These are phyloP conservation scores for Cucurbita argyrosperma DNA, from an alignment of 306 rosid genomes.

Conservation along the genomic window DNA sequence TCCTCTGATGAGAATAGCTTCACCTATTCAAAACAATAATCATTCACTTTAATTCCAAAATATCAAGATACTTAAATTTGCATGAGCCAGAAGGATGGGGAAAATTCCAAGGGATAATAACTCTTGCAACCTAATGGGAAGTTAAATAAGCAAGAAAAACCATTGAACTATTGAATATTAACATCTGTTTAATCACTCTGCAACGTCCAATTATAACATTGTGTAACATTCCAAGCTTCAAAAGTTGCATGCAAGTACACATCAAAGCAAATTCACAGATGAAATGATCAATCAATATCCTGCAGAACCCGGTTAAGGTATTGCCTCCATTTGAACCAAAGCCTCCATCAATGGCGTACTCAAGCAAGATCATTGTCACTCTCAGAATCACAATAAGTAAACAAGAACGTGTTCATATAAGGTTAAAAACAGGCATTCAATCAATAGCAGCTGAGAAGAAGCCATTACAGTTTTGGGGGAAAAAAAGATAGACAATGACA, in stretches of 20 bases:
- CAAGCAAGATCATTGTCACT: not conserved
- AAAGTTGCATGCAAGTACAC: not conserved
- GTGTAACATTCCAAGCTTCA: not conserved
- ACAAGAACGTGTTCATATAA: not conserved
- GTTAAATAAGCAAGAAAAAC: not conserved
- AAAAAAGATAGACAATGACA: not conserved
- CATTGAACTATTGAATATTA: not conserved
- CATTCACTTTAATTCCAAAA: not conserved
- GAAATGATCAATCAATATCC: not conserved
- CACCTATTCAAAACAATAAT: constrained; percentile 25
- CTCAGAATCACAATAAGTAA: not conserved
- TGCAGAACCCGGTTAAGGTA: not conserved
- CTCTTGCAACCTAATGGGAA: not conserved
- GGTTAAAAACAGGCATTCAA: not conserved
- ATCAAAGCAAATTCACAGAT: not conserved
- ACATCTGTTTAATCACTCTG: not conserved
- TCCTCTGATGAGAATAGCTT: constrained; percentile 41
- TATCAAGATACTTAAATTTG: not conserved
- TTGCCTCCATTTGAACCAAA: not conserved
- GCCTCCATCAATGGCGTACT: not conserved
- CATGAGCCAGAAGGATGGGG: not conserved
- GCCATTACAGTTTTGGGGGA: not conserved
- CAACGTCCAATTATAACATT: not conserved
- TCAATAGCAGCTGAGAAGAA: not conserved
- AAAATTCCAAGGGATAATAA: not conserved